phyloP scores from a whole-genome alignment of 2,329 filamentous ascomycete genomes.

The Alternaria sp. region DNA sequence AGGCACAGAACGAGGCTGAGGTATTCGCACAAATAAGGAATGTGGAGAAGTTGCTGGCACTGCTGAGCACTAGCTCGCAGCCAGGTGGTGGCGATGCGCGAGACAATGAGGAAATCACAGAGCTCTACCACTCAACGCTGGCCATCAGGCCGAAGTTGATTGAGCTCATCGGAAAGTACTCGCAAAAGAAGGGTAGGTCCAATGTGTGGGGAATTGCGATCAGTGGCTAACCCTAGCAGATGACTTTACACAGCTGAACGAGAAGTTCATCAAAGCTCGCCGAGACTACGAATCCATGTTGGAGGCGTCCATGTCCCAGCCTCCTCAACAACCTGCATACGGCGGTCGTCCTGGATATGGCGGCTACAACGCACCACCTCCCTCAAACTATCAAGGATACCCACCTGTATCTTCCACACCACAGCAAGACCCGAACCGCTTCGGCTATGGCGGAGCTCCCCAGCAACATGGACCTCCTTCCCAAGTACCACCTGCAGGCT shows the following conservation, averaged over 20 bases:
- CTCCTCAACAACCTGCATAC: slow-evolving; percentile 83
- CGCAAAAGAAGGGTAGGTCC: slow-evolving; percentile 89
- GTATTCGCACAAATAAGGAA: slow-evolving; percentile 81
- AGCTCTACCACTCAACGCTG: slow-evolving; percentile 88
- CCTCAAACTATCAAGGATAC: slow-evolving; percentile 44
- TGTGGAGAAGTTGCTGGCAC: slow-evolving; percentile 81
- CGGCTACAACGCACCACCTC: slow-evolving; percentile 47
- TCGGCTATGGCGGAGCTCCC: slow-evolving; percentile 43
- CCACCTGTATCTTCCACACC: slow-evolving; percentile 46
- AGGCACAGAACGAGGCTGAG: slow-evolving; percentile 92
- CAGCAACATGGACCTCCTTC: slow-evolving; percentile 46
- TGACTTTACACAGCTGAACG: slow-evolving; percentile 97
- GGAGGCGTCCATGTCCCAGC: slow-evolving; percentile 95
- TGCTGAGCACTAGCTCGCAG: slow-evolving; percentile 80
- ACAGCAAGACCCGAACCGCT: slow-evolving; percentile 45
- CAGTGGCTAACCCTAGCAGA: slow-evolving; percentile 63
- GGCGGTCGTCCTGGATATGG: slow-evolving; percentile 65
- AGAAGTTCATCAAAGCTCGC: slow-evolving; percentile 99
- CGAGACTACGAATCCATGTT: slow-evolving; percentile 96
- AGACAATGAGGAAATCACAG: slow-evolving; percentile 96
- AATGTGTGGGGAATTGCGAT: neutral
- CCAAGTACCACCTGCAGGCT: slow-evolving; percentile 52
- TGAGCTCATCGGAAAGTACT: slow-evolving; percentile 98
- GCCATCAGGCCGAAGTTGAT: slow-evolving; percentile 96
- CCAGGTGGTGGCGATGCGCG: slow-evolving; percentile 68